These are phyloP conservation scores for Metschnikowia corniflorae DNA, from an alignment of 805 yeast genomes.

Conservation along the genomic window DNA sequence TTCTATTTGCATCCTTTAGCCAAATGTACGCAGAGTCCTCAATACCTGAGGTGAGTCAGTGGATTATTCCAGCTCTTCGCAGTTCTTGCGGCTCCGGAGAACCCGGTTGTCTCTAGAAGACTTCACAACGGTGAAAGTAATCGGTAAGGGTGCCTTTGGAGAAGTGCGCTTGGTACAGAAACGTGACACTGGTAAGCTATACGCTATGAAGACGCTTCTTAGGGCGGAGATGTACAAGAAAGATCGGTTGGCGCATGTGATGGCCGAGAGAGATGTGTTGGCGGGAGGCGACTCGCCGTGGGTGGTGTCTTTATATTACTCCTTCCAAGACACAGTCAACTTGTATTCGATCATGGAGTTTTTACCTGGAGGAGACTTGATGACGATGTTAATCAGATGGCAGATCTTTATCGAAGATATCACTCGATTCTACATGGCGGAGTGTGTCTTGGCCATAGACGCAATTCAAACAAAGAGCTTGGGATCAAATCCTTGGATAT, in stretches of 20 bases:
- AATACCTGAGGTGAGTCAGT: too few species aligned
- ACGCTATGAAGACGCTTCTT: slow-evolving; percentile 89
- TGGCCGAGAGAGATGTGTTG: slow-evolving; percentile 92
- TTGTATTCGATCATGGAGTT: slow-evolving; percentile 74
- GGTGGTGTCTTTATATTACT: slow-evolving; percentile 80
- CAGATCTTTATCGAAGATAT: slow-evolving; percentile 92
- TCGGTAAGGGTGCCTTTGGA: slow-evolving; percentile 97
- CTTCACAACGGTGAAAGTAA: slow-evolving; percentile 82
- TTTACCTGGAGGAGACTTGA: slow-evolving; percentile 79
- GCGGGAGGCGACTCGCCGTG: slow-evolving; percentile 88
- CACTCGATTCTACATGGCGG: slow-evolving; percentile 91
- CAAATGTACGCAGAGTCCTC: too few species aligned
- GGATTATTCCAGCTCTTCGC: too few species aligned
- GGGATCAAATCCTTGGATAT: too few species aligned
- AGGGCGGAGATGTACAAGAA: slow-evolving; percentile 93
- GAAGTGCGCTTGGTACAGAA: slow-evolving; percentile 94
- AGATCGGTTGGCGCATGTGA: slow-evolving; percentile 92
- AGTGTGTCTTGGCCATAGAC: slow-evolving; percentile 91
- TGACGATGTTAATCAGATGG: slow-evolving; percentile 96
- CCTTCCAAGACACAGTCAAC: slow-evolving; percentile 76
- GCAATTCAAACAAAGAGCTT: slow-evolving; percentile 86
- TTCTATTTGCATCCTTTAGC: too few species aligned
- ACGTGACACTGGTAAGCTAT: slow-evolving; percentile 84
- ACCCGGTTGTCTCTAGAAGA: slow-evolving; percentile 81
- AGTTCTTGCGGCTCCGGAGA: slow-evolving; percentile 77